phyloP scores from a whole-genome alignment of 495 filamentous ascomycete genomes.

The Penicillium roqueforti region DNA sequence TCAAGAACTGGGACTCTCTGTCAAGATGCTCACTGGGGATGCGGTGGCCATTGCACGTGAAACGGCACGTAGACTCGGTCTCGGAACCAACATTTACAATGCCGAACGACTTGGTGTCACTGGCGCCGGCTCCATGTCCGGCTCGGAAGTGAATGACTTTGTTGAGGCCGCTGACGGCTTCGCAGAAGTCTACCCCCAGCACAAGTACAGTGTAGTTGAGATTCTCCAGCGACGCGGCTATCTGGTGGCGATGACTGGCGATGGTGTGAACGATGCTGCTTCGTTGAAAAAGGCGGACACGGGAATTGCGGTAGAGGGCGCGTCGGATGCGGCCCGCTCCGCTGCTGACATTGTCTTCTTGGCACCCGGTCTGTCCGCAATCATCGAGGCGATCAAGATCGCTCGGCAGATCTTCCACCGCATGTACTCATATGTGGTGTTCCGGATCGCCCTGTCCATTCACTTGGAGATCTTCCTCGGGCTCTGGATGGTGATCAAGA shows the following conservation, averaged over 20 bases:
- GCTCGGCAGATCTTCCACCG: slow-evolving; percentile 95
- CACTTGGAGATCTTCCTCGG: slow-evolving; percentile 88
- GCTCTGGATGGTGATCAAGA: slow-evolving; percentile 83
- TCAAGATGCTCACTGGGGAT: slow-evolving; percentile 98
- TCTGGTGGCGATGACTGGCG: slow-evolving; percentile 96
- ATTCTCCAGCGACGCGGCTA: slow-evolving; percentile 93
- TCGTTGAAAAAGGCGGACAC: slow-evolving; percentile 93
- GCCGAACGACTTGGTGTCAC: slow-evolving; percentile 79
- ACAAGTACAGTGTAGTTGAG: slow-evolving; percentile 96
- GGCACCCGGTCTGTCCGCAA: slow-evolving; percentile 83
- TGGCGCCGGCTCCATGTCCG: slow-evolving; percentile 85
- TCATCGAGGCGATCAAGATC: slow-evolving; percentile 90
- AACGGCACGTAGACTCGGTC: slow-evolving; percentile 82
- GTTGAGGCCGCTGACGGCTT: slow-evolving; percentile 94
- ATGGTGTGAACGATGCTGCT: slow-evolving; percentile 95
- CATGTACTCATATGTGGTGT: slow-evolving; percentile 95
- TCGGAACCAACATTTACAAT: slow-evolving; percentile 93
- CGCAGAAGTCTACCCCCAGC: slow-evolving; percentile 90
- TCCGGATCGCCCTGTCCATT: slow-evolving; percentile 89
- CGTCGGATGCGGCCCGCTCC: slow-evolving; percentile 87
- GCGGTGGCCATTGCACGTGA: slow-evolving; percentile 90
- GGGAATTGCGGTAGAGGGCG: slow-evolving; percentile 85
- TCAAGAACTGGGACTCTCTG: slow-evolving; percentile 76
- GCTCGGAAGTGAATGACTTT: slow-evolving; percentile 90
- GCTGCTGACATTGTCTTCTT: slow-evolving; percentile 94